These are phyloP conservation scores for Penicillium palitans DNA, from an alignment of 2,329 filamentous ascomycete species.

Conservation along the genomic window DNA sequence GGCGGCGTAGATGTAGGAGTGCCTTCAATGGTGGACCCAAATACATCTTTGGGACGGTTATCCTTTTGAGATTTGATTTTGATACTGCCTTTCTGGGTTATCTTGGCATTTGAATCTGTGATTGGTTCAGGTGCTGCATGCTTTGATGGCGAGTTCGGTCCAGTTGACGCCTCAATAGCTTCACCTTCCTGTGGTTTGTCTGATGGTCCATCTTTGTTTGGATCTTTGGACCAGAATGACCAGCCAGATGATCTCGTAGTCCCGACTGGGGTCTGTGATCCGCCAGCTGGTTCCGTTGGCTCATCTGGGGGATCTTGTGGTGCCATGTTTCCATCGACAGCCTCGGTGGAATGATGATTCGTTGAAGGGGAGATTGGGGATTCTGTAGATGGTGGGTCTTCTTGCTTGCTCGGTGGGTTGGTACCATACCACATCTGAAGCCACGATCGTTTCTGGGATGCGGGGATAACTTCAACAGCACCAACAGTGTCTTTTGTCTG, in stretches of 20 bases:
- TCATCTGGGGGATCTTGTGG: constrained; percentile 20
- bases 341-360: constrained; percentile 11
- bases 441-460: constrained; percentile 44
- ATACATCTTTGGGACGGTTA: constrained; percentile 26
- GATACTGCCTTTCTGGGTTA: constrained; percentile 30
- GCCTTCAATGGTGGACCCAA: constrained; percentile 21
- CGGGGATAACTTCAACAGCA: constrained; percentile 12
- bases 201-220: constrained; percentile 28
- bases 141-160: constrained; percentile 21
- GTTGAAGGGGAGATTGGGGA: constrained; percentile 9
- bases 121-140: constrained; percentile 21
- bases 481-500: constrained; percentile 5
- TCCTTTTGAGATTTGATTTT: constrained; percentile 32
- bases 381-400: constrained; percentile 25
- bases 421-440: constrained; percentile 47
- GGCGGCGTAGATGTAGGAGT: constrained; percentile 18
- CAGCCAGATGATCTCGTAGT: constrained; percentile 38
- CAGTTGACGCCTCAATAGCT: constrained; percentile 27
- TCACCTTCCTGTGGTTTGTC: constrained; percentile 29
- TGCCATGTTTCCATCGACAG: constrained; percentile 19
- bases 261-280: constrained; percentile 25
- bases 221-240: constrained; percentile 45
- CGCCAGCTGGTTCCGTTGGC: constrained; percentile 25
- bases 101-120: constrained; percentile 27
- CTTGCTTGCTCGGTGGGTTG: constrained; percentile 24